phyloP scores from a whole-genome alignment of 768 basidiomycete species.

The Pleurotus eryngii region DNA sequence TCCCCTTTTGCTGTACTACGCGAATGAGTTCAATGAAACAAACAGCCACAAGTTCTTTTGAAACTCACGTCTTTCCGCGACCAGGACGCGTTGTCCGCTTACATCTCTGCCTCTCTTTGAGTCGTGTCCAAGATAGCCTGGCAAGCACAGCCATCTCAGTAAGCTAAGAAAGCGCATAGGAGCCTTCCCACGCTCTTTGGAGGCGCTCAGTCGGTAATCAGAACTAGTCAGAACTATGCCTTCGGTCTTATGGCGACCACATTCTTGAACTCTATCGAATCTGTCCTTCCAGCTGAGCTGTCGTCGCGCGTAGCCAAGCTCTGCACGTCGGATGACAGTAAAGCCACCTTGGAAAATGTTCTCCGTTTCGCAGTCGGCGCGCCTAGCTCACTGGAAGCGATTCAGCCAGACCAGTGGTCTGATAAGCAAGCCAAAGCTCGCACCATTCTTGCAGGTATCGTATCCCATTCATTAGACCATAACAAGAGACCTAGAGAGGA shows the following conservation, averaged over 20 bases:
- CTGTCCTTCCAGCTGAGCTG: constrained; percentile 30
- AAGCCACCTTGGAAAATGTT: constrained; percentile 36
- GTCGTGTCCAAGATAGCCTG: too few species aligned
- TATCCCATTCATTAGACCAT: constrained; percentile 18
- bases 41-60: too few species aligned
- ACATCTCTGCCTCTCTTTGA: too few species aligned
- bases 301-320: constrained; percentile 29
- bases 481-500: constrained; percentile 35
- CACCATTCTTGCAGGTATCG: constrained; percentile 26
- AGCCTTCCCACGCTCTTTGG: too few species aligned
- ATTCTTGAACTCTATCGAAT: constrained; percentile 20
- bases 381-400: constrained; percentile 27
- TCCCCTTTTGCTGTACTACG: too few species aligned
- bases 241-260: background rate
- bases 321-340: constrained; percentile 29
- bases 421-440: constrained; percentile 30
- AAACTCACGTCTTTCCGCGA: too few species aligned
- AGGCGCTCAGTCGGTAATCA: too few species aligned
- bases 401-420: constrained; percentile 32
- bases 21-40: too few species aligned
- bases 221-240: too few species aligned
- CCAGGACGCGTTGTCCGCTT: too few species aligned
- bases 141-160: too few species aligned
- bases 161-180: too few species aligned
- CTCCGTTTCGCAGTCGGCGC: constrained; percentile 42